Percentiles rank a stretch among this genome's conserved stretches.
phyloP scores from a whole-genome alignment of 1,284 basidiomycete species.

The Bondarzewia mesenterica region DNA sequence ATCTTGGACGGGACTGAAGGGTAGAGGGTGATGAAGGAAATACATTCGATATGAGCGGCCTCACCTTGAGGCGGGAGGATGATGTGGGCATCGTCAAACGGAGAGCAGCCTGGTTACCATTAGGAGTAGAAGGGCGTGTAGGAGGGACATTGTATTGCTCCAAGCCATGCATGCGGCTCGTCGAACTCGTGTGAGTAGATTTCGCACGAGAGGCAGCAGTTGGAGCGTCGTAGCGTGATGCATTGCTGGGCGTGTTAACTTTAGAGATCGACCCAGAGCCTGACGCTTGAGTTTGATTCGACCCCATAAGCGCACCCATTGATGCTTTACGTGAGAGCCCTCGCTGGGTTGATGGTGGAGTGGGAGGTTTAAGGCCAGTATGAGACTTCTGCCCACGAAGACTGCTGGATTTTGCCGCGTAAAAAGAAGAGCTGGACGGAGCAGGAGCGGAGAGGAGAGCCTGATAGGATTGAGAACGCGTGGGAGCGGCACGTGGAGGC shows the following conservation, averaged over 20 bases:
- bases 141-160: slow-evolving; percentile 65
- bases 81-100: slow-evolving; percentile 82
- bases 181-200: slow-evolving; percentile 49
- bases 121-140: slow-evolving; percentile 68
- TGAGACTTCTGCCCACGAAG: slow-evolving; percentile 76
- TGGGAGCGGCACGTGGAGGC: slow-evolving; percentile 26
- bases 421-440: slow-evolving; percentile 41
- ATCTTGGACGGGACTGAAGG: slow-evolving; percentile 9
- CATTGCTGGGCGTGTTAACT: slow-evolving; percentile 26
- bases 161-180: slow-evolving; percentile 44
- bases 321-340: slow-evolving; percentile 68
- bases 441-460: slow-evolving; percentile 40
- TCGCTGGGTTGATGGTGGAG: slow-evolving; percentile 50
- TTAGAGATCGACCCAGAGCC: slow-evolving; percentile 36
- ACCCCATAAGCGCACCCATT: slow-evolving; percentile 62
- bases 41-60: slow-evolving; percentile 34
- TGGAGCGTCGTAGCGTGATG: slow-evolving; percentile 59
- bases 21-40: slow-evolving; percentile 26
- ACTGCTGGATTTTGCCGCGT: slow-evolving; percentile 58
- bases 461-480: slow-evolving; percentile 46
- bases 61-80: slow-evolving; percentile 57
- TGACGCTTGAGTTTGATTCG: slow-evolving; percentile 45
- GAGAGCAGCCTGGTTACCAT: slow-evolving; percentile 61
- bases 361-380: slow-evolving; percentile 64
- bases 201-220: slow-evolving; percentile 75